Base-by-base conservation (phyloP, 73 alveolate genomes). In the Symbiodinium pilosum region DNA sequence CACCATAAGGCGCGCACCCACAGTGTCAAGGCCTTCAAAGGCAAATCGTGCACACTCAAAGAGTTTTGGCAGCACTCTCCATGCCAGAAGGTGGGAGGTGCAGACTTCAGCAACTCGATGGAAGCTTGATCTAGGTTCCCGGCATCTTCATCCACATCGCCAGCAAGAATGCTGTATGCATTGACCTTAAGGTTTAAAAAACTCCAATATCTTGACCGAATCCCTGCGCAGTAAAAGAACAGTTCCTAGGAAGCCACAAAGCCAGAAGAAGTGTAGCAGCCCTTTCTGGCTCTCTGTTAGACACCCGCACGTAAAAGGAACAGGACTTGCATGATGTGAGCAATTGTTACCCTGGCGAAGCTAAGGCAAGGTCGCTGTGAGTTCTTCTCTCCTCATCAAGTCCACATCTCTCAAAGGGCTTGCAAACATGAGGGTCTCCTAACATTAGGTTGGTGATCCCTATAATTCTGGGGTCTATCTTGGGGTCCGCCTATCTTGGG, bases 91-190 rank as follows among this genome's bases (percentile, higher is more conserved):
- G n/a, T n/a, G n/a, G n/a, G n/a, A n/a, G n/a, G n/a, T n/a, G n/a
- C n/a, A 47, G 14, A 14, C 59, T 47, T 47, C 59, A 47, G 59
- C n/a, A n/a, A n/a, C n/a, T n/a, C n/a, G n/a, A n/a, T n/a, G n/a
- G 14, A 47, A 14, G 81, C 34, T 32, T 9, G 81, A 64, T 64
- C 81, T 64, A 18, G 81, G 81, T 30, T 64, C 81, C 30, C 41
- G 81, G 81, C 81, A 64, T 64, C 81, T n/a, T 26, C 81, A 14
- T 30, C 81, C 9, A 28, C 89, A 43, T 26, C 41, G 24, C 86
- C 94, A 38, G 94, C 85, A 87, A 91, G 88, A 18, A 43, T 42
- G 26, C 38, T 41, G 77, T 91, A 91, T 2, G 97, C 97, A 91
- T 91, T 69, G 54, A 69, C 97, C 87, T 71, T n/a, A n/a, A n/a